A percentile compares a stretch with the other conserved stretches of the same genome.
Conservation (phyloP, 257 asterid genomes). For the Lycium barbarum region DNA sequence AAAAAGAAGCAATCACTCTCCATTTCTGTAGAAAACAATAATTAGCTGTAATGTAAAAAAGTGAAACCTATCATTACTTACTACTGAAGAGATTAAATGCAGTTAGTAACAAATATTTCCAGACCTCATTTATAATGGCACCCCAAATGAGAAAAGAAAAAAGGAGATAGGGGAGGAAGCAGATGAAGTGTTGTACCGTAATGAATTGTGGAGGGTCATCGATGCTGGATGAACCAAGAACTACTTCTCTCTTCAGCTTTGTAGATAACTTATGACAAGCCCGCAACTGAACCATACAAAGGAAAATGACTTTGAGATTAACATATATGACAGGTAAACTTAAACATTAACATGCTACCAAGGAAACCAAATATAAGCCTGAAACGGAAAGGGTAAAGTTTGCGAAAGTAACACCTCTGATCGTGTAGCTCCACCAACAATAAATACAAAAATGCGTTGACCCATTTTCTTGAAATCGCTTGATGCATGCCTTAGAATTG, state of each 20-base stretch:
- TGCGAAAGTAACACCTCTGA: conserved; percentile 74
- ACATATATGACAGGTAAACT: neutral
- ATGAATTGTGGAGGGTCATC: conserved; percentile 96
- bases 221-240: conserved; percentile 95
- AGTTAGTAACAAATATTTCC: neutral
- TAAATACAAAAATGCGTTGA: conserved; percentile 92
- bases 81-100: neutral
- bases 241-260: conserved; percentile 83
- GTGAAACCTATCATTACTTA: neutral
- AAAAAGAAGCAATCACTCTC: neutral
- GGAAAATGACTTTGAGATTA: conserved; percentile 29
- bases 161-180: conserved; percentile 30
- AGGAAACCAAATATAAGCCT: conserved; percentile 22
- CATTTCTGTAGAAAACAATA: neutral
- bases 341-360: neutral
- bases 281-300: conserved; percentile 67
- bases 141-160: conserved; percentile 14
- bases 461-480: conserved; percentile 97
- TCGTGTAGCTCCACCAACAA: conserved; percentile 99
- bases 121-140: neutral
- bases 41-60: neutral
- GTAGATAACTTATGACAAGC: conserved; percentile 89
- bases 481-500: conserved; percentile 87
- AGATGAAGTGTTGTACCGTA: conserved; percentile 61
- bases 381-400: neutral